These are phyloP conservation scores for Stagonosporopsis rhizophila DNA, from an alignment of 2,329 filamentous ascomycete species.

Conservation along the genomic window DNA sequence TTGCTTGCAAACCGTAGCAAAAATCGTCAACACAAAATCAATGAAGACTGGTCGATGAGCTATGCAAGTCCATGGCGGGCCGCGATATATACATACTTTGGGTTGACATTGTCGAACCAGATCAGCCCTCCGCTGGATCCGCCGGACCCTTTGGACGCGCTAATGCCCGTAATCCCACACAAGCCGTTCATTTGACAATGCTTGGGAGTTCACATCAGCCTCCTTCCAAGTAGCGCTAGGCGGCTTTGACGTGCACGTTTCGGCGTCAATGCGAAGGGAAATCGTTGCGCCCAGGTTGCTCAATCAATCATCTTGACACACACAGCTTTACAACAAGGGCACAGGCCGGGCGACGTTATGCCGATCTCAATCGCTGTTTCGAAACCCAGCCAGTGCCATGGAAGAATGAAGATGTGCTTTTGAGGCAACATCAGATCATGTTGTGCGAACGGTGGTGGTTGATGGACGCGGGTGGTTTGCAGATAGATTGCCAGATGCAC, in stretches of 20 bases:
- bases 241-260: conserved; percentile 5
- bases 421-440: neutral
- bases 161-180: conserved; percentile 5
- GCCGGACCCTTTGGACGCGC: conserved; percentile 8
- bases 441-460: neutral
- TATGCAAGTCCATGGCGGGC: neutral
- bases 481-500: conserved; percentile 11
- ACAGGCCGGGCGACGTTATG: conserved; percentile 9
- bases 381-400: conserved; percentile 9
- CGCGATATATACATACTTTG: conserved; percentile 22
- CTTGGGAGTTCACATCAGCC: conserved; percentile 7
- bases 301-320: conserved; percentile 16
- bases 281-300: conserved; percentile 7
- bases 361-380: conserved; percentile 23
- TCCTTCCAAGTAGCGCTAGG: conserved; percentile 15
- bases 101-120: conserved; percentile 12
- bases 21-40: conserved; percentile 18
- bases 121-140: conserved; percentile 22
- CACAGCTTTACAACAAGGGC: neutral
- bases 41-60: conserved; percentile 21
- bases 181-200: conserved; percentile 22
- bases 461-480: conserved; percentile 1
- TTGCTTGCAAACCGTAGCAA: conserved; percentile 20
- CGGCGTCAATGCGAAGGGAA: conserved; percentile 12
- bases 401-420: conserved; percentile 1